Base-by-base conservation (phyloP, 176 grass and related monocot genomes). In the Raddia distichophylla region DNA sequence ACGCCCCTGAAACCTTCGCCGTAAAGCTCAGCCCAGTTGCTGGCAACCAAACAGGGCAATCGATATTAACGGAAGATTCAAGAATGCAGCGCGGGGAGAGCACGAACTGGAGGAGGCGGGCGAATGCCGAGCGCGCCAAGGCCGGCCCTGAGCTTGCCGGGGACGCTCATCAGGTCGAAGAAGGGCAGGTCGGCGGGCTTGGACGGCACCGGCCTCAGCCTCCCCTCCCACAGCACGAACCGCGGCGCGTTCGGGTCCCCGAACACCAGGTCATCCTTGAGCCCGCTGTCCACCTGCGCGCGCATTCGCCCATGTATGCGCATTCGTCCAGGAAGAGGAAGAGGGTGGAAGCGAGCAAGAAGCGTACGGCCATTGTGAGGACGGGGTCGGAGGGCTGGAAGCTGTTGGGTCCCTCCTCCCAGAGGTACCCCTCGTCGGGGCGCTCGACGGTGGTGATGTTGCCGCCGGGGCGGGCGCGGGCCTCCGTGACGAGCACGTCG, bases 361-460 rank as follows among this genome's bases (percentile, higher is more conserved):
- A 46, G 77, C 57, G 1, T 93, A 98, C 87, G 35, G 96, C 90
- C 82, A 93, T 93, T 18, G 93, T 69, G 73, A 98, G 89, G 19
- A 98, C 90, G 20, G 93, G 86, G 49, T 95, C 93, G 60, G 90
- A 95, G 33, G 96, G 96, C 68, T 98, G 96, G 86, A 95, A 98
- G 82, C 96, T 98, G 76, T 98, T 98, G 68, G 90, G 96, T 0
- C 96, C 96, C 68, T 98, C 93, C 73, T 95, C 96, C 96, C 93
- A 98, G 33, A 95, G 93, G 72, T 91, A 98, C 2, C 92, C 92
- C 19, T 91, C 90, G 11, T 73, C 85, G 71, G 85, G 66, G 67
- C 84, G 88, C 78, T 89, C 87, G 49, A 90, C 86, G 22, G 93
- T 98, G 90, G 85, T 95, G 86, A 98, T 95, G 59, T 98, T 98